Evolutionary conservation across 2,329 filamentous ascomycete genomes (phyloP).

Genomic region (Bertia moriformis): DNA sequence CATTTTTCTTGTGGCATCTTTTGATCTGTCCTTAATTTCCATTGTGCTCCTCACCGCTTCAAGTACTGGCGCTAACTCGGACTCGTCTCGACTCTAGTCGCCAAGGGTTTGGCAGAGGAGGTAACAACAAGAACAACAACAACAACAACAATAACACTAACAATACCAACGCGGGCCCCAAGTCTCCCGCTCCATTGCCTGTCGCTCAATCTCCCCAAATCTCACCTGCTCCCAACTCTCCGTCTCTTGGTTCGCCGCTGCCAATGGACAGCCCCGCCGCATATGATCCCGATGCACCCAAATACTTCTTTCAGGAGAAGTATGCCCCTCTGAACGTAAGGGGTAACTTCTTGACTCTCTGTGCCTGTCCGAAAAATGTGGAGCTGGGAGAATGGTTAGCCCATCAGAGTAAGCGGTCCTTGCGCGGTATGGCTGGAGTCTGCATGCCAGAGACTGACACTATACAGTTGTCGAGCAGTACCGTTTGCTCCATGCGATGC

Average conservation of each 20-base stretch:
- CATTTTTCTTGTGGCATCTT: background rate
- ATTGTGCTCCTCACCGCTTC: no score
- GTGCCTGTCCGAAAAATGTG: conserved; percentile 2
- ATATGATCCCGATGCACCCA: conserved; percentile 18
- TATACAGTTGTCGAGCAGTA: conserved; percentile 2
- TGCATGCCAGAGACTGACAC: background rate
- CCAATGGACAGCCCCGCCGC: conserved; percentile 17
- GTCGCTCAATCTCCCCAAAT: background rate
- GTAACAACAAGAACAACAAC: conserved; percentile 19
- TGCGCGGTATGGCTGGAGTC: background rate
- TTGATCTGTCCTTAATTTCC: no score
- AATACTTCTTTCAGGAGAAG: conserved; percentile 33
- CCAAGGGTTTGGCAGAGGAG: conserved; percentile 29
- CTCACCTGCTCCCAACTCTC: conserved; percentile 15
- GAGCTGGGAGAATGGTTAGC: conserved; percentile 1
- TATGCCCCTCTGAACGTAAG: conserved; percentile 10
- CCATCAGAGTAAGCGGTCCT: conserved; percentile 1
- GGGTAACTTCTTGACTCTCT: conserved; percentile 2
- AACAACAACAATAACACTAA: conserved; percentile 18
- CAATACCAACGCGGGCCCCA: conserved; percentile 15
- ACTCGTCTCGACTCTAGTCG: no score
- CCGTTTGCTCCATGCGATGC: background rate
- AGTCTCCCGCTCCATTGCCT: background rate
- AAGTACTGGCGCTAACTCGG: no score
- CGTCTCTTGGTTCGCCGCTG: conserved; percentile 19